Evolutionary conservation across 768 basidiomycete genomes (phyloP), one percentile per base, ranked within the genome.

Genomic region (Daedaleopsis sinensis): DNA sequence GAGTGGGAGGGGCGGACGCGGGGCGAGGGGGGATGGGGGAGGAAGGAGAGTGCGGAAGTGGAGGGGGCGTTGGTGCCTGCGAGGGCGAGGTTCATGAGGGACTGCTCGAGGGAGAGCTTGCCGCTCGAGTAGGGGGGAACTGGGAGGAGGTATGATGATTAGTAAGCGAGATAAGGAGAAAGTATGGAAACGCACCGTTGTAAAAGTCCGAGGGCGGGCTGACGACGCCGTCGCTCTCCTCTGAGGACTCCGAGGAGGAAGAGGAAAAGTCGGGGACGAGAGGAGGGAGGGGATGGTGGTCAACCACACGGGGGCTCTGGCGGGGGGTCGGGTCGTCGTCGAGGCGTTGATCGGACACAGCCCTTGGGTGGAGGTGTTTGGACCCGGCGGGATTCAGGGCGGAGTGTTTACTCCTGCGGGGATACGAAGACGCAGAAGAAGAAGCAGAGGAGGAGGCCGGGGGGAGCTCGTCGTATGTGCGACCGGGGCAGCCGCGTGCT

Each of bases 401-500:
- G 3, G 58, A 8, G 6, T 52, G 51, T 50, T 54, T 53, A 19
- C 16, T 48, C 21, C 47, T 35, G 36, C 52, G 47, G 32, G 36
- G 24, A 7, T 32, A 32, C 7, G 27, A 3, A 32, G 27, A 32
- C 7, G 27, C 27, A 32, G 27, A 3, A 7, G 27, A 32, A 7
- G 27, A 32, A 7, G 27, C 3, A 7, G 27, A 32, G 39, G 35
- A 8, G 15, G 54, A 16, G 2, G 47, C 35, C 23, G 61, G 13
- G 59, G 53, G 35, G 61, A 50, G 55, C 79, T 82, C 68, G 55
- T 79, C 82, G 69, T 90, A 90, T 5, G 88, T 90, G 63, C 86
- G 81, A 27, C 89, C 88, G 52, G 88, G 87, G 70, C 87, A 89
- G 35, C 90, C 90, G 61, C 92, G 86, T 67, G 84, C 90, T 38